Evolutionary conservation across 768 basidiomycete species (phyloP), one percentile per base, ranked within the genome.

Genomic region (Suillus sp.): DNA sequence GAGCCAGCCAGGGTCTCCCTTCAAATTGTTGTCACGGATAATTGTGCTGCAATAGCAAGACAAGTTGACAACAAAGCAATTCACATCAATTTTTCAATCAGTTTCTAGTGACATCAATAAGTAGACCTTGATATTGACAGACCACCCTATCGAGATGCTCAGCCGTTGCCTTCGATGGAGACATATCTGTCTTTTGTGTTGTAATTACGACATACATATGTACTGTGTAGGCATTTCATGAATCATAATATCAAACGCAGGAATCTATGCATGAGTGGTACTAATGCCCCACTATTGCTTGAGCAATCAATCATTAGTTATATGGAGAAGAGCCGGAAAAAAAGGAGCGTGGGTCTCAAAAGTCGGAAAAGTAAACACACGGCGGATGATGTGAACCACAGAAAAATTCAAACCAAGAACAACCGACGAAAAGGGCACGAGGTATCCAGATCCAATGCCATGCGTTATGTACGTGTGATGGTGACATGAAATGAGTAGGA

Each of bases 401-500:
- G 45, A 37, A 64, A 37, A 42, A 64, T 30, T 35, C 40, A 47
- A 62, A 45, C 47, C 42, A 55, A 50, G 62, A 42, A 4, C 48
- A 32, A 30, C 64, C 40, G 50, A 55, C 42, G 30, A 45, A 64
- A 57, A 27, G 37, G 38, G 56, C 56, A 57, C 18, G 38, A 27
- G 51, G 62, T 64, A 64, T 62, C 62, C 59, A 13, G 43, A 61
- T 59, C 42, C 40, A 61, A 62, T 60, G 58, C 58, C 35, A 60
- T 62, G 62, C 62, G 59, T 62, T 62, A 62, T 62, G 62, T 61
- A 62, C 42, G 58, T 32, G 37, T 32, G 38, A 59, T 60, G 57
- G 18, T 40, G 56, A 57, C 56, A 57, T 57, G 56, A 57, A 57
- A 40, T 57, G 8, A 40, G 25, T 40, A 57, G 55, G 55, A 56